Base-by-base conservation (phyloP, 352 stramenopile species). In the Hyaloperonospora brassicae region DNA sequence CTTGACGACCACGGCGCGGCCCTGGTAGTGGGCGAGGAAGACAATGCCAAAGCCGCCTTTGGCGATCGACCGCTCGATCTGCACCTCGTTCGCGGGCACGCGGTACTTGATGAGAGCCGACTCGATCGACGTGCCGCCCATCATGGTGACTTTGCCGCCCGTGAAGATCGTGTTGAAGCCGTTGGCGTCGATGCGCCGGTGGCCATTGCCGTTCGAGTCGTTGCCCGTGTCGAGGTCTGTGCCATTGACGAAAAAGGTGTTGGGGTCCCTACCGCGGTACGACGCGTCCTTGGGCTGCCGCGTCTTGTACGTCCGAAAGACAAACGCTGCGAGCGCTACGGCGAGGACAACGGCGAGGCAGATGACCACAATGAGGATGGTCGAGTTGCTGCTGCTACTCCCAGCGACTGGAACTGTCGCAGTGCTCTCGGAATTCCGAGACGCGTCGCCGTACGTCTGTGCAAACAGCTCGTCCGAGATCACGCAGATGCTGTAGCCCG, bases 21-120 rank as follows among this genome's bases (percentile, higher is more conserved):
- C 57, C 41, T 87, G 69, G 57, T 88, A 87, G 8, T 54, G 71
- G 0, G 79, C 82, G 24, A 92, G 53, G 51, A 82, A 86, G 8
- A 92, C 74, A 30, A 84, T 73, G 21, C 82, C 82, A 48, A 87
- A 92, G 31, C 82, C 82, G 13, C 82, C 82, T 54, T 88, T 84
- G 0, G 82, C 82, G 38, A 92, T 72, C 0, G 69, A 68, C 34
- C 79, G 76, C 24, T 85, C 64, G 24, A 89, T 63, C 30, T 70
- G 62, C 36, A 92, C 72, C 27, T 88, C 76, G 25, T 72, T 72
- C 13, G 70, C 72, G 11, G 77, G 75, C 23, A 92, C 85, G 38
- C 79, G 79, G 64, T 89, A 89, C 52, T 87, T 87, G 42, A 87
- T 56, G 8, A 89, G 68, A 4, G 62, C 79, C 17, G 70, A 75